Percentiles rank a stretch among this genome's conserved stretches.
phyloP scores from a whole-genome alignment of 1,139 yeast genomes.

The Ogataea hybrid region DNA sequence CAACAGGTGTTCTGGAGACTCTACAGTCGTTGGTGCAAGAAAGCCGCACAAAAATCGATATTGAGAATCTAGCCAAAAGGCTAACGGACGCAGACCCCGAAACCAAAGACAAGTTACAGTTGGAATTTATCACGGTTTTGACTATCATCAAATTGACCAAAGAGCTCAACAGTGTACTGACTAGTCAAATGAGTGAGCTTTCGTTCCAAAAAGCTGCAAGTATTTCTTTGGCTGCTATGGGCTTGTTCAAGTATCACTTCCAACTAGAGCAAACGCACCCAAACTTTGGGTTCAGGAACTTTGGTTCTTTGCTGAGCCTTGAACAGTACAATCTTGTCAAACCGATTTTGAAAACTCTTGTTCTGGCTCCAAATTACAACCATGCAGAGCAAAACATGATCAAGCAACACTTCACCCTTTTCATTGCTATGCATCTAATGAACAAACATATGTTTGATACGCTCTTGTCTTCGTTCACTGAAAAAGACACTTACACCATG shows the following conservation, averaged over 20 bases:
- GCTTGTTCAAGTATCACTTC: conserved; percentile 28
- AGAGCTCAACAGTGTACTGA: conserved; percentile 16
- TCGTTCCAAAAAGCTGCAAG: conserved; percentile 13
- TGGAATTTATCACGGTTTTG: conserved; percentile 27
- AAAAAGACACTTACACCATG: conserved; percentile 10
- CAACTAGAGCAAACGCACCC: conserved; percentile 25
- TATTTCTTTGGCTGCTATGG: conserved; percentile 18
- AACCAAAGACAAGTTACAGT: conserved; percentile 18
- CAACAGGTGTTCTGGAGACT: conserved; percentile 2
- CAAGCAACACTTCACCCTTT: conserved; percentile 19
- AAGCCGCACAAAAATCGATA: conserved; percentile 2
- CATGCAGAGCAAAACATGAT: conserved; percentile 21
- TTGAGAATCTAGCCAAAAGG: conserved; percentile 3
- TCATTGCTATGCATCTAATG: conserved; percentile 22
- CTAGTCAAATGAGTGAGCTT: conserved; percentile 11
- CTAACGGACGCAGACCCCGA: conserved; percentile 3
- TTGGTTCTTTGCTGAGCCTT: conserved; percentile 22
- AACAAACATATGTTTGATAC: conserved; percentile 17
- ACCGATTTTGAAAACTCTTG: conserved; percentile 19
- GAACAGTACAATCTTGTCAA: conserved; percentile 14
- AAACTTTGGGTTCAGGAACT: conserved; percentile 28
- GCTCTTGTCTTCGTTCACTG: conserved; percentile 9
- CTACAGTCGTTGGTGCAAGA: conserved; percentile 8
- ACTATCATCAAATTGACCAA: conserved; percentile 21
- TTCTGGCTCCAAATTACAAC: conserved; percentile 16